Evolutionary conservation across 2,329 filamentous ascomycete species (phyloP), one percentile per base, ranked within the genome.

Genomic region (Penicillium janthinellum): DNA sequence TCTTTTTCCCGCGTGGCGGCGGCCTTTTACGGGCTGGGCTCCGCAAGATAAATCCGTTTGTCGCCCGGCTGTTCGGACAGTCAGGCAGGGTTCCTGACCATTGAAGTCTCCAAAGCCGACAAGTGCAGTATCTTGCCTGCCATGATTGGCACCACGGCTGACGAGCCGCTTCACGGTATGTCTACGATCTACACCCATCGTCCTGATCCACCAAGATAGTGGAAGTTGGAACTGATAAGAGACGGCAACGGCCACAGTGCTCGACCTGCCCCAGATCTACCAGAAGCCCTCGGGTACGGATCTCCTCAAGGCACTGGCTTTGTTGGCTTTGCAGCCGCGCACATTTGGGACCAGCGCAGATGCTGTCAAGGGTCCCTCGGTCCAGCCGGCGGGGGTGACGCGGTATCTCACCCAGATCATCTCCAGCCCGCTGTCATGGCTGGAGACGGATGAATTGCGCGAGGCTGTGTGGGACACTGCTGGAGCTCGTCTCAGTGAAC

Each of bases 251-350:
- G n/a, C 56, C 42, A 49, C 70, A 88, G 87, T 87, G 59, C 79
- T 89, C 59, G 90, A 94, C 71, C 85, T 96, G 28, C 91, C 92
- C n/a, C 90, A 92, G 70, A 83, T 94, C 63, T 91, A 92, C 83
- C 85, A 89, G 68, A 89, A 86, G 70, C 93, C 93, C 6, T 81
- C 86, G 20, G 88, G 86, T 59, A 77, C 81, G 35, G 81, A 83
- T 4, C 82, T 97, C 48, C 77, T 91, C 52, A 77, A 82, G 28
- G 85, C 86, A 28, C 84, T 97, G n/a, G 77, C 84, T 37, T 78
- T 85, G 31, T 83, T 96, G 38, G 83, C 86, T 59, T 78, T 89
- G 38, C 83, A 86, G 56, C 90, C 90, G 22, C 85, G 85, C 3
- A 70, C 64, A 53, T 80, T 80, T 59, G 66, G 68, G n/a, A 64